A percentile compares a stretch with the other conserved stretches of the same genome.
Evolutionary conservation across 805 yeast species (phyloP).

Genomic region (Starmerella lactis-condensi): DNA sequence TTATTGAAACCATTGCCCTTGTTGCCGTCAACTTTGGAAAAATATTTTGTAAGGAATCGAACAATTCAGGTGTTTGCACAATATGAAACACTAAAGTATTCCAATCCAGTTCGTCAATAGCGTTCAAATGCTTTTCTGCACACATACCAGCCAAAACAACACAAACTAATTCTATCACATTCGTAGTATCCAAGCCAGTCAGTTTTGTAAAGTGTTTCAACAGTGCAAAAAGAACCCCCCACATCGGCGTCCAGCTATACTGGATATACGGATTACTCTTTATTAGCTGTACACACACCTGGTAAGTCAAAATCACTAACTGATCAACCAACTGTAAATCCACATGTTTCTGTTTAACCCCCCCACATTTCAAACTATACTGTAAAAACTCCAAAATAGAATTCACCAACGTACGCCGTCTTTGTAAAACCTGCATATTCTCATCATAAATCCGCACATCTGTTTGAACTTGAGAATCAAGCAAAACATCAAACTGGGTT

Average conservation of each 20-base stretch:
- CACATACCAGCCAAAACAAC: slow-evolving; percentile 19
- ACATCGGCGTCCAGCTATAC: slow-evolving; percentile 26
- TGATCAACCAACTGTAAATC: slow-evolving; percentile 20
- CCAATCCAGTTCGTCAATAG: slow-evolving; percentile 20
- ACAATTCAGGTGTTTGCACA: slow-evolving; percentile 16
- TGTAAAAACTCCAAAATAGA: too few relatives aligned
- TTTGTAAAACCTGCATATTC: too few relatives aligned
- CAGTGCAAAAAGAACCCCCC: slow-evolving; percentile 21
- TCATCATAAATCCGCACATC: too few relatives aligned
- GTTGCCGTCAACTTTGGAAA: slow-evolving; percentile 12
- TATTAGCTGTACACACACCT: slow-evolving; percentile 13
- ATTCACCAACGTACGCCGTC: too few relatives aligned
- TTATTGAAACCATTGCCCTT: slow-evolving; percentile 14
- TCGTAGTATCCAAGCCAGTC: slow-evolving; percentile 10
- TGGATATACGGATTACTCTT: slow-evolving; percentile 6
- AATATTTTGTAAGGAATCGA: slow-evolving; percentile 12
- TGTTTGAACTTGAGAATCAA: too few relatives aligned
- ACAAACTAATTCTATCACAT: slow-evolving; percentile 11
- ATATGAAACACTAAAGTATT: slow-evolving; percentile 21
- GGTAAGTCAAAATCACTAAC: slow-evolving; percentile 16
- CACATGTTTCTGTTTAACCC: slow-evolving; percentile 13
- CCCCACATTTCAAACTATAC: too few relatives aligned
- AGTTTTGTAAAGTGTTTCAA: slow-evolving; percentile 16
- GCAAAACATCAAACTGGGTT: too few relatives aligned
- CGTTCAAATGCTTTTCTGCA: slow-evolving; percentile 21